Conservation (phyloP, 192 early-diverging fungal genomes). For the Coemansia sp. region DNA sequence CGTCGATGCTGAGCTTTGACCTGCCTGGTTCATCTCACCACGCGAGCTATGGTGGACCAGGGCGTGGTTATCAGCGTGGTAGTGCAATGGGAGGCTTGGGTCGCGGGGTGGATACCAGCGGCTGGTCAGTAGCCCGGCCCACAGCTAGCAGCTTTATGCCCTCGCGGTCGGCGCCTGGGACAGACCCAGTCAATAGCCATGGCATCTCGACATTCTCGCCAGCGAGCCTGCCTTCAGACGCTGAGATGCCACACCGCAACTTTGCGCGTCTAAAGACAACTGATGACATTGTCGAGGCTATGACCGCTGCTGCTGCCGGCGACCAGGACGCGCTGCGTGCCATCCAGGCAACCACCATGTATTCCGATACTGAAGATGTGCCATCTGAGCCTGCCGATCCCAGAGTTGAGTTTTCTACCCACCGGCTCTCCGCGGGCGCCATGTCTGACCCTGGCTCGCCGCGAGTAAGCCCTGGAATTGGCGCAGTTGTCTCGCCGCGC, state of each 20-base stretch:
- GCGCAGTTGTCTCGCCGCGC: background rate
- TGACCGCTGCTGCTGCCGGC: constrained; percentile 49
- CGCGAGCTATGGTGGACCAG: constrained; percentile 18
- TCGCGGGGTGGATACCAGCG: constrained; percentile 4
- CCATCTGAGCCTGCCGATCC: constrained; percentile 36
- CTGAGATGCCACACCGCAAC: constrained; percentile 15
- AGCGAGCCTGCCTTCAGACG: constrained; percentile 3
- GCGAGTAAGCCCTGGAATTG: constrained; percentile 4
- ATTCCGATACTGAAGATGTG: constrained; percentile 33
- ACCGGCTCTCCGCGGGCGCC: background rate
- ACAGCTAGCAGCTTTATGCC: constrained; percentile 27
- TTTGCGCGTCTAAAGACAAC: constrained; percentile 38
- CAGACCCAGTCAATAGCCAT: background rate
- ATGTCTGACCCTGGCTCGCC: constrained; percentile 8
- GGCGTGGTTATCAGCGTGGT: background rate
- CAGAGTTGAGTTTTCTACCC: constrained; percentile 16
- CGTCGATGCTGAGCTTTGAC: constrained; percentile 53
- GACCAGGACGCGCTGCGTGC: constrained; percentile 50
- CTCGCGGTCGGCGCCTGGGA: constrained; percentile 4
- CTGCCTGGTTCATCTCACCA: constrained; percentile 22
- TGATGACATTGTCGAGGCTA: constrained; percentile 41
- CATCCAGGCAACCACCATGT: constrained; percentile 42
- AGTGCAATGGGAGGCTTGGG: background rate
- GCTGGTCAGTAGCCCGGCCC: constrained; percentile 49
- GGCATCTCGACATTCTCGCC: constrained; percentile 26